Conservation (phyloP, 129 eudicot species). For the Smallanthus sonchifolius region DNA sequence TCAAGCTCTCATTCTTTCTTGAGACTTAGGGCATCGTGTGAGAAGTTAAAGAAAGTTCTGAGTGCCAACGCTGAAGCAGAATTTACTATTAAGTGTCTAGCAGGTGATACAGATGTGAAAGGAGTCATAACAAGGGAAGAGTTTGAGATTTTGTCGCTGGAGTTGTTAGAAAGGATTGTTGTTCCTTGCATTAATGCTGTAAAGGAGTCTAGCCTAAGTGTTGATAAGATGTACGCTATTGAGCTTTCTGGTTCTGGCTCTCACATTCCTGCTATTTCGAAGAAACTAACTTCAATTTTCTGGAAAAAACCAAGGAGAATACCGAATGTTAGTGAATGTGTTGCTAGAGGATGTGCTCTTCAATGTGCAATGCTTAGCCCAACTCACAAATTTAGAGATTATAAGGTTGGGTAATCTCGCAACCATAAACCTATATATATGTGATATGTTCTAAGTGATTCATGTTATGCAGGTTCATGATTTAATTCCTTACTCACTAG, state of each 20-base stretch:
- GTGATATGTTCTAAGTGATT: neutral
- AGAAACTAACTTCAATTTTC: slow-evolving; percentile 36
- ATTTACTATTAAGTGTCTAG: slow-evolving; percentile 62
- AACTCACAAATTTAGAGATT: slow-evolving; percentile 53
- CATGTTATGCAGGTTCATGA: slow-evolving; percentile 56
- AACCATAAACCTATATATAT: neutral
- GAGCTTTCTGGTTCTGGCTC: slow-evolving; percentile 94
- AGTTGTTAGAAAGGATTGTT: slow-evolving; percentile 50
- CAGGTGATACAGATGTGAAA: slow-evolving; percentile 79
- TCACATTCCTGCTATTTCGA: slow-evolving; percentile 69
- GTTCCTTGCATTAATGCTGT: slow-evolving; percentile 58
- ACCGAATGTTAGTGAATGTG: slow-evolving; percentile 84
- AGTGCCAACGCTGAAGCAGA: slow-evolving; percentile 91
- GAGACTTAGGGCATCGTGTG: slow-evolving; percentile 75
- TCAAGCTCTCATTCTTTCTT: slow-evolving; percentile 54
- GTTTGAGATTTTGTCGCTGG: slow-evolving; percentile 60
- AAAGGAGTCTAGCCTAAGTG: slow-evolving; percentile 42
- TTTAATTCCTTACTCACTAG: slow-evolving; percentile 61
- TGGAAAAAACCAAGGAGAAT: slow-evolving; percentile 59
- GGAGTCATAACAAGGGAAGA: slow-evolving; percentile 83
- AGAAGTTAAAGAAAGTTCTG: slow-evolving; percentile 75
- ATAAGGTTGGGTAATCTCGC: slow-evolving; percentile 42
- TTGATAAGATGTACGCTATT: slow-evolving; percentile 50
- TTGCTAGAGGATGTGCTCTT: slow-evolving; percentile 97
- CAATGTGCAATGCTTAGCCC: slow-evolving; percentile 95